Base-by-base conservation (phyloP, 2,329 filamentous ascomycete species). In the Coniella vitis region DNA sequence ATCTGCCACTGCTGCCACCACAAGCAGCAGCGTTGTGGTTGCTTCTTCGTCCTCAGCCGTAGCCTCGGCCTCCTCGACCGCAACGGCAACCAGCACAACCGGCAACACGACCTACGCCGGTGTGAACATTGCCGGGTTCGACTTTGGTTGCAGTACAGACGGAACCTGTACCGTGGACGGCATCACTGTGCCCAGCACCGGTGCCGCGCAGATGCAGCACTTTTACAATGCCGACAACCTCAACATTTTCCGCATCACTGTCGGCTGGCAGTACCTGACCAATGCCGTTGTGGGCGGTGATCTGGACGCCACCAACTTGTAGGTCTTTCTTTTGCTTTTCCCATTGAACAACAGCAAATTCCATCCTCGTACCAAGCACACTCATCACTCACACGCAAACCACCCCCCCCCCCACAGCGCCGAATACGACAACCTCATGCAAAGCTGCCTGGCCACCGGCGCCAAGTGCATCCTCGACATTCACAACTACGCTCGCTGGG, bases 201-300 rank as follows among this genome's bases (percentile, higher is more conserved):
- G 63, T 19, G 55, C 67, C 3, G 67, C 60, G 3, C 76, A 79
- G 57, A 79, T 81, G 69, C 64, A 74, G 47, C 78, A 82, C 56
- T 82, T 81, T 54, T 65, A 72, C 46, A 68, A 68, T 13, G 69
- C 75, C 38, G 71, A 76, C 56, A 66, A 69, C 41, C 64, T 82
- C 46, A 81, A 81, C 58, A 65, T 77, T 34, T 75, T 81, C 61
- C 73, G 78, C 34, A 66, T 84, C 8, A 57, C 77, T 1, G 71
- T 78, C 1, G 68, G 69, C 14, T 78, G 75, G 75, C 74, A 78
- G 58, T 76, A 67, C 51, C 67, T 79, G 2, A 61, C 72, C 34
- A 68, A 70, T 52, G 66, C 66, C 52, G 58, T 66, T 37, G 60
- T 70, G 4, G 68, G 70, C 3, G 71, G 67, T 7, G 62, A 61